phyloP scores from a whole-genome alignment of 2,329 filamentous ascomycete genomes.

The Aspergillus cejpii region DNA sequence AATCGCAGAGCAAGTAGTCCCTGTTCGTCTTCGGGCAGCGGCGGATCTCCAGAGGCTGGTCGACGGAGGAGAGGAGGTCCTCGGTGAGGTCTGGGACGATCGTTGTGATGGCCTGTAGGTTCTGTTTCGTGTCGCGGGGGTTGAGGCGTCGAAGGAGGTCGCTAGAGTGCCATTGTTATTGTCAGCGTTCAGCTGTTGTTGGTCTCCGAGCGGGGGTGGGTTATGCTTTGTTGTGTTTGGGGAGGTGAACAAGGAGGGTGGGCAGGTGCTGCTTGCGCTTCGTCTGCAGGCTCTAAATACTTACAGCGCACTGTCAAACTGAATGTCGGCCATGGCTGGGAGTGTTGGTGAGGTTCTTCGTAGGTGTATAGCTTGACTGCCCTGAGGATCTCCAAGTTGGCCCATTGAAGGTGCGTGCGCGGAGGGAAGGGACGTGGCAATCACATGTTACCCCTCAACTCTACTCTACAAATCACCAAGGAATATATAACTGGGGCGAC shows the following conservation, averaged over 20 bases:
- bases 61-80: conserved; percentile 94
- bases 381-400: conserved; percentile 2
- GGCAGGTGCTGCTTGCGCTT: neutral
- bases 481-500: neutral
- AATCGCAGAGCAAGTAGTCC: conserved; percentile 97
- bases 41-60: conserved; percentile 82
- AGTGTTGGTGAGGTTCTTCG: conserved; percentile 5
- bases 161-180: conserved; percentile 45
- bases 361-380: conserved; percentile 17
- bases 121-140: conserved; percentile 80
- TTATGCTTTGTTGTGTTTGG: conserved; percentile 8
- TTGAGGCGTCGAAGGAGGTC: conserved; percentile 97
- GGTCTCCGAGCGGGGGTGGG: conserved; percentile 24
- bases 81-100: conserved; percentile 90
- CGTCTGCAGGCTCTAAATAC: conserved; percentile 10
- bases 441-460: neutral
- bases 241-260: too few species aligned
- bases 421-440: neutral
- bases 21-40: conserved; percentile 83
- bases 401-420: conserved; percentile 6
- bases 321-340: conserved; percentile 41
- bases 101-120: conserved; percentile 81
- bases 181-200: conserved; percentile 22
- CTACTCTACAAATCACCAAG: neutral
- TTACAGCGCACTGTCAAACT: conserved; percentile 49